Conservation (phyloP, 306 rosid species). For the Quercus engelmannii region DNA sequence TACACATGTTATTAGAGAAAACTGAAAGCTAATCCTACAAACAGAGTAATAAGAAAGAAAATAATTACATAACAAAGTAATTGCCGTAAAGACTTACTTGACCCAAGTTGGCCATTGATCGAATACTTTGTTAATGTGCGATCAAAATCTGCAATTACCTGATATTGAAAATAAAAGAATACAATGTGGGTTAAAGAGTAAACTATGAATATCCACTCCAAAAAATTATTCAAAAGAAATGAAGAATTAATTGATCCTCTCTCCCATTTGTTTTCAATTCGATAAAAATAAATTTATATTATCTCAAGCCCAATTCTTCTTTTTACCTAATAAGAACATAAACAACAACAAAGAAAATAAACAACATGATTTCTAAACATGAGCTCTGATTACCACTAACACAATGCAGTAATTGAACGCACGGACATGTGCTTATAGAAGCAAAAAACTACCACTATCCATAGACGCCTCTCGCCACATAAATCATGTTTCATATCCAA, state of each 20-base stretch:
- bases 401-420: neutral
- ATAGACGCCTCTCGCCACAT: neutral
- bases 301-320: neutral
- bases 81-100: conserved; percentile 43
- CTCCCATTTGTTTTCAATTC: neutral
- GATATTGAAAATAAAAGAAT: neutral
- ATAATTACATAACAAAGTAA: neutral
- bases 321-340: neutral
- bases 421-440: neutral
- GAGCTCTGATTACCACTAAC: neutral
- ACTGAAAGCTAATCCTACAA: conserved; percentile 1
- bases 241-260: neutral
- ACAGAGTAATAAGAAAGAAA: neutral
- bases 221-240: neutral
- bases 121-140: conserved; percentile 70
- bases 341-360: neutral
- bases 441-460: neutral
- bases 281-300: neutral
- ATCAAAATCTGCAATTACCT: conserved; percentile 94
- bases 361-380: neutral
- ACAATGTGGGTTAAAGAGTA: neutral
- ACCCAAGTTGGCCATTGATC: conserved; percentile 80
- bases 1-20: conserved; percentile 32
- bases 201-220: neutral
- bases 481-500: neutral